These are phyloP conservation scores for Phaeotremella fagi DNA, from an alignment of 768 basidiomycete species.

Conservation along the genomic window DNA sequence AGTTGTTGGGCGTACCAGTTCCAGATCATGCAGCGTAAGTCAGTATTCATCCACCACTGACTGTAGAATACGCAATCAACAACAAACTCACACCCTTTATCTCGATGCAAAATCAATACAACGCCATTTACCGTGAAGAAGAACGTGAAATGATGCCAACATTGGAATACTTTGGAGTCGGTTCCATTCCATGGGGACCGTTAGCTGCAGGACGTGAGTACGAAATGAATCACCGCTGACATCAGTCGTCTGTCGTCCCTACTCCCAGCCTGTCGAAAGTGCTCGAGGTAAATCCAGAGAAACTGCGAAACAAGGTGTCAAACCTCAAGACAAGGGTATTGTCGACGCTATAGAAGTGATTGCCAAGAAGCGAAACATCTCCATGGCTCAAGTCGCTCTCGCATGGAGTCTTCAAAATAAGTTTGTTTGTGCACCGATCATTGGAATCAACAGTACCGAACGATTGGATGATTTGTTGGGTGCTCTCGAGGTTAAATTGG, in stretches of 20 bases:
- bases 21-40: constrained; percentile 42
- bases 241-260: too few species aligned
- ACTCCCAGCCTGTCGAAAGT: too few species aligned
- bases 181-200: constrained; percentile 58
- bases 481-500: constrained; percentile 27
- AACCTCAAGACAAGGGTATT: constrained; percentile 44
- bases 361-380: constrained; percentile 49
- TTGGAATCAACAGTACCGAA: constrained; percentile 51
- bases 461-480: constrained; percentile 51
- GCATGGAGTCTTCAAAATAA: constrained; percentile 52
- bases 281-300: too few species aligned
- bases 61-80: constrained; percentile 57
- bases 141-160: constrained; percentile 47
- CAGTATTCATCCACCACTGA: not conserved
- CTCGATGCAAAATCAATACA: constrained; percentile 67
- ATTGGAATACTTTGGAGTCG: constrained; percentile 53
- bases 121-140: constrained; percentile 58
- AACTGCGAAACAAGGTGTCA: too few species aligned
- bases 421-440: constrained; percentile 52
- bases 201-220: constrained; percentile 41
- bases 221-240: too few species aligned
- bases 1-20: constrained; percentile 49
- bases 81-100: constrained; percentile 62
- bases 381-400: constrained; percentile 54
- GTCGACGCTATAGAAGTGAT: constrained; percentile 51